Evolutionary conservation across 805 yeast species (phyloP).

Genomic region (Kluyveromyces wickerhamii): DNA sequence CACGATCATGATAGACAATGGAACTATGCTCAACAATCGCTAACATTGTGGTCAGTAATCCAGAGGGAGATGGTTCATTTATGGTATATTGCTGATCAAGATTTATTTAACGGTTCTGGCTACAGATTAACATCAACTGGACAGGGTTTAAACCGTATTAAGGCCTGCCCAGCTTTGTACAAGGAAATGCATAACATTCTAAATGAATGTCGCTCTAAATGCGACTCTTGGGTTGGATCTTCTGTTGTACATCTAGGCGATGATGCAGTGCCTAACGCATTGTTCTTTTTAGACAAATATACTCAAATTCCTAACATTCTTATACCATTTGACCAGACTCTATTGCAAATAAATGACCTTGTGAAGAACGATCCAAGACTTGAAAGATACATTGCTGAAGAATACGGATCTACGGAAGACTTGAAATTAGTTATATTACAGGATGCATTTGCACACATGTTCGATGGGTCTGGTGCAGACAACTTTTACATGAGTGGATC

Average conservation of each 20-base stretch:
- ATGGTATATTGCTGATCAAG: constrained; percentile 73
- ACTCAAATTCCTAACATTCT: constrained; percentile 71
- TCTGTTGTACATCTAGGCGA: constrained; percentile 77
- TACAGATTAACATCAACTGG: constrained; percentile 67
- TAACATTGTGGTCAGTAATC: constrained; percentile 67
- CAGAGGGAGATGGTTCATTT: constrained; percentile 71
- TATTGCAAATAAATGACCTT: constrained; percentile 45
- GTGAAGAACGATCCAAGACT: constrained; percentile 42
- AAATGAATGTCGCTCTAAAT: constrained; percentile 52
- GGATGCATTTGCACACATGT: constrained; percentile 38
- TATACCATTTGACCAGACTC: constrained; percentile 59
- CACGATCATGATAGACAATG: constrained; percentile 68
- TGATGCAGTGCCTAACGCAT: constrained; percentile 75
- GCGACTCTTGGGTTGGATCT: constrained; percentile 72
- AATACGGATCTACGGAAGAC: constrained; percentile 49
- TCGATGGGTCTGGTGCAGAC: constrained; percentile 80
- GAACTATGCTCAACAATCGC: constrained; percentile 67
- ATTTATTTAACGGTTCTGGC: constrained; percentile 45
- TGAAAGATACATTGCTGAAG: constrained; percentile 44
- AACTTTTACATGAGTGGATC: constrained; percentile 79
- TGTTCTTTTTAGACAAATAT: constrained; percentile 72
- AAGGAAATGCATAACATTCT: constrained; percentile 65
- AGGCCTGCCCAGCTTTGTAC: constrained; percentile 61
- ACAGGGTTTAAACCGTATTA: constrained; percentile 72
- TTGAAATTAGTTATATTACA: constrained; percentile 39